A percentile compares a stretch with the other conserved stretches of the same genome.
Evolutionary conservation across 108 stramenopile genomes (phyloP).

Genomic region (Stephanodiscus triporus): DNA sequence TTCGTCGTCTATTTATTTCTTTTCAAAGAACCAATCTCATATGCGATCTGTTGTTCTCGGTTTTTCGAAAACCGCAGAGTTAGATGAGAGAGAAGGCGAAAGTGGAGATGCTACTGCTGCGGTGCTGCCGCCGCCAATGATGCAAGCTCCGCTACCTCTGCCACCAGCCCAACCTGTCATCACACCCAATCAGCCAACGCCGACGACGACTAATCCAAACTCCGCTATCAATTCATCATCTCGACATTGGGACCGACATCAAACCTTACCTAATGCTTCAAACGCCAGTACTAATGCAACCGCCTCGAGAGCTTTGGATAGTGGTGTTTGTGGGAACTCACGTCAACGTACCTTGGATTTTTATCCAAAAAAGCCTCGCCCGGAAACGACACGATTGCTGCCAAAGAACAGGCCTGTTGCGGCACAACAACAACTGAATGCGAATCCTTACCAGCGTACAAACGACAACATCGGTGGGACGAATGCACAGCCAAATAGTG

Average conservation of each 20-base stretch:
- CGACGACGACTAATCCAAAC: background rate
- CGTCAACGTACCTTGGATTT: constrained; percentile 25
- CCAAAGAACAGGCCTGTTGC: background rate
- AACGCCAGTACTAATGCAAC: background rate
- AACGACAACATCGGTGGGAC: constrained; percentile 6
- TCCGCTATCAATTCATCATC: background rate
- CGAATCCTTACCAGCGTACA: constrained; percentile 4
- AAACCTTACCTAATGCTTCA: background rate
- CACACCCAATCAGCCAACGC: constrained; percentile 24
- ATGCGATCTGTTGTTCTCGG: background rate
- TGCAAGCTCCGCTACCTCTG: background rate
- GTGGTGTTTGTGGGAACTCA: background rate
- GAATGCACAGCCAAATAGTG: constrained; percentile 12
- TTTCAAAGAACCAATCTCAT: constrained; percentile 6
- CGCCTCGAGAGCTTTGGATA: background rate
- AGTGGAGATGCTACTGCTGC: constrained; percentile 43
- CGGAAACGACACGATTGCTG: constrained; percentile 10
- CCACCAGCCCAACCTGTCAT: constrained; percentile 19
- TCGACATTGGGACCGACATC: background rate
- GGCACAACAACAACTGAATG: background rate
- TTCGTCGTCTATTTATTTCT: constrained; percentile 6
- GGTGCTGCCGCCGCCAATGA: constrained; percentile 2
- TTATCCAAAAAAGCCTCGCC: constrained; percentile 12
- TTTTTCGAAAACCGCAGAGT: constrained; percentile 8
- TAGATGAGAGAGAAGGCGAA: constrained; percentile 51